Base-by-base conservation (phyloP, 345 rosid species). In the Acer saccharum region DNA sequence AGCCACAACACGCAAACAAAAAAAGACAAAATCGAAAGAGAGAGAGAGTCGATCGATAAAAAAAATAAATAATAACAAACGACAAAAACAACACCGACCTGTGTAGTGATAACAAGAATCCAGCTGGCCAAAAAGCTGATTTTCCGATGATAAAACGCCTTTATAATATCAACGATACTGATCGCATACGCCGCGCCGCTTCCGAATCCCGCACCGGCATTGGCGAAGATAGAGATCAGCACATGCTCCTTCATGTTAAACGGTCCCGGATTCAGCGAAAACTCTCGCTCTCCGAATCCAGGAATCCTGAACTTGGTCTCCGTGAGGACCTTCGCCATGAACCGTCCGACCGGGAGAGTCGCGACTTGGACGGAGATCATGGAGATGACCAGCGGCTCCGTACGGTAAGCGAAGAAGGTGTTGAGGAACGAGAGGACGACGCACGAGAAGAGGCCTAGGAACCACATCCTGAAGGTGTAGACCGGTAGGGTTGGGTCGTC, bases 381-480 rank as follows among this genome's bases (percentile, higher is more conserved):
- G 39, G 90, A 75, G 61, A 90, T 72, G 76, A 81, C 71, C 3
- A 89, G 82, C 3, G 94, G 94, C 77, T 90, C 86, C 3, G 90
- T 78, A 1, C 94, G 83, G 86, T 90, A 90, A 61, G 85, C 72
- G 81, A 90, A 90, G 88, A 90, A 89, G 29, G 88, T 85, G 79
- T 90, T 90, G 82, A 90, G 89, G 84, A 90, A 90, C 6, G 94
- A 86, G 72, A 90, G 88, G 14, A 90, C 82, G 14, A 71, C 58
- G 62, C 94, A 90, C 3, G 92, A 89, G 73, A 85, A 0, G 12
- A 87, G 13, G 17, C 94, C 90, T 13, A 90, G 81, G 71, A 84
- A 68, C 90, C 92, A 90, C 92, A 87, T 89, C 2, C 94, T 88
- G 73, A 87, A 90, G 17, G 94, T 90, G 86, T 87, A 90, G 10